Evolutionary conservation across 2,329 filamentous ascomycete species (phyloP).

Genomic region (Hymenoscyphus scutula): DNA sequence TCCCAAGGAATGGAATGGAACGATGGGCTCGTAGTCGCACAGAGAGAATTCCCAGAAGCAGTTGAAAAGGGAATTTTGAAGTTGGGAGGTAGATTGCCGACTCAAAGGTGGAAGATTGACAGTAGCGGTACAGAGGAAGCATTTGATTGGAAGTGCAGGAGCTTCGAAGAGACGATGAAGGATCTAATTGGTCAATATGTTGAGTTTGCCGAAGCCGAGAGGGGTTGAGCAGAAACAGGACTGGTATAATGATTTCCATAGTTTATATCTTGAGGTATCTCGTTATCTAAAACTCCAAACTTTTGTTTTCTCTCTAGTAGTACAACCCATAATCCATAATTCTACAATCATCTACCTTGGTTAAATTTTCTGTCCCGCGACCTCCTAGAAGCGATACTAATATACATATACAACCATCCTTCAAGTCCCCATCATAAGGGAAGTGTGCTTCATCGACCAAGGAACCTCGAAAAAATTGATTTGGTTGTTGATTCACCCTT

Average conservation of each 20-base stretch:
- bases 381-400: not conserved
- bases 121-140: slow-evolving; percentile 19
- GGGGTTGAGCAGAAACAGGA: no score
- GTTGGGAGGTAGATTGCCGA: slow-evolving; percentile 10
- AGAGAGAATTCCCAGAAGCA: slow-evolving; percentile 22
- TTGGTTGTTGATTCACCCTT: not conserved
- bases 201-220: slow-evolving; percentile 16
- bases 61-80: slow-evolving; percentile 23
- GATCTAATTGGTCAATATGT: slow-evolving; percentile 23
- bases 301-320: no score
- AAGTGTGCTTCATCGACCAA: not conserved
- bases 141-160: slow-evolving; percentile 21
- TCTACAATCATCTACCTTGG: no score
- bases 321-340: no score
- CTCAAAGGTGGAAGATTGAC: slow-evolving; percentile 17
- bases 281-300: no score
- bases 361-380: no score
- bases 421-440: not conserved
- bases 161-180: slow-evolving; percentile 21
- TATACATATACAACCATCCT: not conserved
- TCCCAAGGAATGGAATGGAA: slow-evolving; percentile 25
- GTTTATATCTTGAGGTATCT: no score
- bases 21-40: slow-evolving; percentile 22
- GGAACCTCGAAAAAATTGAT: not conserved
- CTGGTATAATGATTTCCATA: not conserved